These are phyloP conservation scores for Rubroboletus pulcherrimus DNA, from an alignment of 768 basidiomycete genomes.

Conservation along the genomic window DNA sequence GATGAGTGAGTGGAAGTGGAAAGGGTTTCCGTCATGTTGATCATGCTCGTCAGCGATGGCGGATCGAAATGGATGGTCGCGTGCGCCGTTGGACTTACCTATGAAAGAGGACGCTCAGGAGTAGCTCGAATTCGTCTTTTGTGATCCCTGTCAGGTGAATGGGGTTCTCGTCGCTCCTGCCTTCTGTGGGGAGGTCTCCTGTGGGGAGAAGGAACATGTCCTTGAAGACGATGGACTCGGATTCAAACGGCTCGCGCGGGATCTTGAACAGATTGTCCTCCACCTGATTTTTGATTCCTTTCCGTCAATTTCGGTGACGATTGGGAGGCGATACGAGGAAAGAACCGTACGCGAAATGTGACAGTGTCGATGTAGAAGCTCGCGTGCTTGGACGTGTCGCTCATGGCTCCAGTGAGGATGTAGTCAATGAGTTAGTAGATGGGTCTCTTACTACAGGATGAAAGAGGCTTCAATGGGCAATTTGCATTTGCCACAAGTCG, in stretches of 20 bases:
- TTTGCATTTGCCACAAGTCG: not conserved
- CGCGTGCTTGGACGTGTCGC: not conserved
- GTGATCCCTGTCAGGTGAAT: constrained; percentile 12
- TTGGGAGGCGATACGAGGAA: no score
- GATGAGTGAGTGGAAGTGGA: not conserved
- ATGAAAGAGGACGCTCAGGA: constrained; percentile 14
- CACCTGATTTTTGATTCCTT: constrained; percentile 7
- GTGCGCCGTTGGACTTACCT: constrained; percentile 2
- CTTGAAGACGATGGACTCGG: constrained; percentile 16
- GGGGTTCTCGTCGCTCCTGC: constrained; percentile 12
- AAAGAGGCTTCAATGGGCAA: not conserved
- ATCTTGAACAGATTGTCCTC: constrained; percentile 21
- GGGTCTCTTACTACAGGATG: not conserved
- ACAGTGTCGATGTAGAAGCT: constrained; percentile 12
- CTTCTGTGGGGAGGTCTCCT: constrained; percentile 4
- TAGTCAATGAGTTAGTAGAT: not conserved
- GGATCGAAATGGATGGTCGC: not conserved
- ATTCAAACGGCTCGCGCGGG: constrained; percentile 14
- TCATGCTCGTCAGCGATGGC: not conserved
- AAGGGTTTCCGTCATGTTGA: not conserved
- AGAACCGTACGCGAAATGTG: constrained; percentile 11
- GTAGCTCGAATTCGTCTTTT: constrained; percentile 15
- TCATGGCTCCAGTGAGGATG: not conserved
- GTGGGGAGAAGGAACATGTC: constrained; percentile 20
- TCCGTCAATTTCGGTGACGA: not conserved